A percentile compares a stretch with the other conserved stretches of the same genome.
Conservation (phyloP, 176 grass and related monocot species). For the Rhynchospora tenuis region DNA sequence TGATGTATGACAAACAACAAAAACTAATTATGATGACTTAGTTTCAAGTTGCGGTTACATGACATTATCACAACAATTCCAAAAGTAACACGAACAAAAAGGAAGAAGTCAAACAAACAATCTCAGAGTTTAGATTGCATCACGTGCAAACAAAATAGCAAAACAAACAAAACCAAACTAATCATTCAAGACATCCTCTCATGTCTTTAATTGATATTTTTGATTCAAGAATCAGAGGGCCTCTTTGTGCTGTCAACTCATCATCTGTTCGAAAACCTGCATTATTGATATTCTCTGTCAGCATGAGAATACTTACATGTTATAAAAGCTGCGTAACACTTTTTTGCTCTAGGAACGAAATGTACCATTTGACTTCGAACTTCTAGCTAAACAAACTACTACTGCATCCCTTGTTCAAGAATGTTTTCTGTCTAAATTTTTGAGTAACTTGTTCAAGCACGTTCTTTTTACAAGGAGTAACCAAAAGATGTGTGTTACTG, state of each 20-base stretch:
- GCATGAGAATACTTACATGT: neutral
- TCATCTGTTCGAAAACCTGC: conserved; percentile 7
- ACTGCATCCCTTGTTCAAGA: neutral
- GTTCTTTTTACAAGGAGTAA: neutral
- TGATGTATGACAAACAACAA: neutral
- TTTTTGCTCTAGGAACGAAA: neutral
- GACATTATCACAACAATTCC: neutral
- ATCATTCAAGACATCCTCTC: conserved; percentile 53
- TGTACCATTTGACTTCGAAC: neutral
- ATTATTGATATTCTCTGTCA: neutral
- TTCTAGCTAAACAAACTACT: neutral
- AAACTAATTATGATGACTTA: neutral
- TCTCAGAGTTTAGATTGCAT: conserved; percentile 7
- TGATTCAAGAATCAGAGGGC: neutral
- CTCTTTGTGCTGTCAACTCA: neutral
- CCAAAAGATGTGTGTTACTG: too few species aligned
- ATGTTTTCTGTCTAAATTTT: neutral
- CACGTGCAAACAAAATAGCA: conserved; percentile 11
- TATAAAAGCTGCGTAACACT: neutral
- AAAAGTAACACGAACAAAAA: neutral
- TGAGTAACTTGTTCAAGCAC: neutral
- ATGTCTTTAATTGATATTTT: conserved; percentile 30
- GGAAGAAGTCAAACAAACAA: neutral
- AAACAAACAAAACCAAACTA: neutral
- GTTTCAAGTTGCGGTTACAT: neutral